Evolutionary conservation across 257 asterid species (phyloP).

Genomic region (Ocimum tenuiflorum): DNA sequence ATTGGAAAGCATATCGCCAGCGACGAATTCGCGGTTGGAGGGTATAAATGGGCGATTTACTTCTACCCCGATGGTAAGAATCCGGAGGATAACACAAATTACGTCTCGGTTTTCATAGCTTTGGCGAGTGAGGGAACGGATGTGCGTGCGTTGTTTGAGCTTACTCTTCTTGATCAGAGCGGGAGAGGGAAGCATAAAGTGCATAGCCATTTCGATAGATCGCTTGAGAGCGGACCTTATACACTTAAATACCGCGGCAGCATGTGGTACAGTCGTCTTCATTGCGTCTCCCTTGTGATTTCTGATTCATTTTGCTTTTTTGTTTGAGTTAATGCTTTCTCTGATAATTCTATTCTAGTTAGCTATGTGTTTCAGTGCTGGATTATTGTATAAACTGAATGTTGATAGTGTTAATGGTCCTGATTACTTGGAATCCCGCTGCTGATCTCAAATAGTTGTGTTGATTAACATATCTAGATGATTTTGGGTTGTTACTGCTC

Average conservation of each 20-base stretch:
- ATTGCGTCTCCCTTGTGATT: background rate
- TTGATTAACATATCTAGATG: no score
- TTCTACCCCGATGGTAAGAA: slow-evolving; percentile 81
- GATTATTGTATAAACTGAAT: background rate
- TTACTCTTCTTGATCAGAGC: slow-evolving; percentile 78
- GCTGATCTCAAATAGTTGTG: no score
- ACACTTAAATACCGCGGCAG: slow-evolving; percentile 72
- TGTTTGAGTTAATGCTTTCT: background rate
- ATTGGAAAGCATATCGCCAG: slow-evolving; percentile 75
- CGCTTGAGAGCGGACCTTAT: slow-evolving; percentile 78
- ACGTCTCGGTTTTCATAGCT: slow-evolving; percentile 74
- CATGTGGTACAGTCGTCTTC: slow-evolving; percentile 55
- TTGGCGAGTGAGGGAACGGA: slow-evolving; percentile 79
- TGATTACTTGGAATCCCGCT: background rate
- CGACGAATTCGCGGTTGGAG: slow-evolving; percentile 72
- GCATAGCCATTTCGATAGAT: slow-evolving; percentile 86
- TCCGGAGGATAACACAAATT: slow-evolving; percentile 64
- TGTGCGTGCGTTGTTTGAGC: slow-evolving; percentile 79
- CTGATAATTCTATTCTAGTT: background rate
- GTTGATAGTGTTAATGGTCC: background rate
- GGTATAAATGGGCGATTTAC: slow-evolving; percentile 79
- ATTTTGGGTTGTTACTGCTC: background rate
- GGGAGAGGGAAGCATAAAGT: slow-evolving; percentile 85
- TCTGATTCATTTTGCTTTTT: background rate
- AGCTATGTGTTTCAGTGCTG: background rate